Evolutionary conservation across 2,329 filamentous ascomycete genomes (phyloP).

Genomic region (Mariannaea elegans): DNA sequence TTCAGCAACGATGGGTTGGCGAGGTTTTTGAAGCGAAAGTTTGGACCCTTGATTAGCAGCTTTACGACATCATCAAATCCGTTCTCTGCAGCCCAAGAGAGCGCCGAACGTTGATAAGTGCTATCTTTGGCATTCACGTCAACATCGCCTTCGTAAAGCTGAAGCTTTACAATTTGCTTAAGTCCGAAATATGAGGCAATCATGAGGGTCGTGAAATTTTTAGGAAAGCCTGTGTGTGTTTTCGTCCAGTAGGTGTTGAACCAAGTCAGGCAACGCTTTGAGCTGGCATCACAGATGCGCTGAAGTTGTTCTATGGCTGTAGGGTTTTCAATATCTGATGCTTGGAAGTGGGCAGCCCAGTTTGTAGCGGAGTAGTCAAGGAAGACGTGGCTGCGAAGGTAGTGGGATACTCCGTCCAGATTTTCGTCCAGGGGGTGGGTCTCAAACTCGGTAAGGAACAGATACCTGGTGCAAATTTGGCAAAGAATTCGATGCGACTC

Average conservation of each 20-base stretch:
- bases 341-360: conserved; percentile 12
- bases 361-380: conserved; percentile 18
- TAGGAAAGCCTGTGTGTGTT: not conserved
- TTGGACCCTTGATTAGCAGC: conserved; percentile 1
- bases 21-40: not conserved
- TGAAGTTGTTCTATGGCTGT: not conserved
- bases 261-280: not conserved
- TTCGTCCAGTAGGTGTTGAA: not conserved
- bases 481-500: conserved; percentile 26
- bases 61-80: conserved; percentile 10
- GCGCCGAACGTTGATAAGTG: not conserved
- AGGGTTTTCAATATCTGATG: not conserved
- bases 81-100: conserved; percentile 16
- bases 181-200: conserved; percentile 13
- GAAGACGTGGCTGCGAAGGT: not conserved
- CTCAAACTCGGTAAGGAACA: conserved; percentile 15
- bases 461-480: conserved; percentile 24
- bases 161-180: not conserved
- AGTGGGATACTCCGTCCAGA: not conserved
- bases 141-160: conserved; percentile 1
- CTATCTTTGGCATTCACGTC: conserved; percentile 5
- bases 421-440: not conserved
- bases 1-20: conserved; percentile 5
- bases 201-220: not conserved
- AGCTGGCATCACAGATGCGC: not conserved